Evolutionary conservation across 1,139 yeast genomes (phyloP).

Genomic region (Maudiozyma humilis): DNA sequence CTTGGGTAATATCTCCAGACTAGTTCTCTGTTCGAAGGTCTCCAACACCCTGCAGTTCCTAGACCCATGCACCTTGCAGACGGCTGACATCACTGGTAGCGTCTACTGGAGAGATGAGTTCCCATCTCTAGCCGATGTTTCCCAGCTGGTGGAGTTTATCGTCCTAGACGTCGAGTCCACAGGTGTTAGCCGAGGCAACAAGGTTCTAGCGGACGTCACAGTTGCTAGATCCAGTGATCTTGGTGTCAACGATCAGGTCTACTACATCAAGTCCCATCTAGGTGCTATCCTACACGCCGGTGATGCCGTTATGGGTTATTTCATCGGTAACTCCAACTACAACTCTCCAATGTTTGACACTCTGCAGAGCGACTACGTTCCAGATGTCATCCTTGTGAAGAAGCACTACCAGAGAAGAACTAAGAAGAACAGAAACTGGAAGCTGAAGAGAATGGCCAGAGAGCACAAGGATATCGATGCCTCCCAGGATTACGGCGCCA

Average conservation of each 20-base stretch:
- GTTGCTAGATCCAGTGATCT: constrained; percentile 81
- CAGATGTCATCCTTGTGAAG: constrained; percentile 92
- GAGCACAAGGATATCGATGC: constrained; percentile 88
- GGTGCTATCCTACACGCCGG: constrained; percentile 96
- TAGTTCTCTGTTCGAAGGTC: constrained; percentile 78
- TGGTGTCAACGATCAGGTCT: constrained; percentile 76
- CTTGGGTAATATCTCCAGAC: constrained; percentile 73
- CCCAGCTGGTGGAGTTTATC: constrained; percentile 78
- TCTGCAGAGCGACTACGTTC: constrained; percentile 47
- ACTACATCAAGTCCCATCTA: constrained; percentile 76
- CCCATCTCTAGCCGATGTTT: constrained; percentile 63
- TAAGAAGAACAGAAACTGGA: constrained; percentile 80
- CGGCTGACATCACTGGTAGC: constrained; percentile 67
- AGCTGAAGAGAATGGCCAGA: constrained; percentile 94
- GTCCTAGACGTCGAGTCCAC: constrained; percentile 92
- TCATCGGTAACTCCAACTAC: constrained; percentile 71
- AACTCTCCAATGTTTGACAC: constrained; percentile 79
- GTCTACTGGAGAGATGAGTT: constrained; percentile 87
- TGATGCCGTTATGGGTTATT: constrained; percentile 89
- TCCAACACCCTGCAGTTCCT: constrained; percentile 77
- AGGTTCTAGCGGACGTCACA: constrained; percentile 81
- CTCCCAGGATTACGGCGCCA: constrained; percentile 50
- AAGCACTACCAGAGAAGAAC: constrained; percentile 78
- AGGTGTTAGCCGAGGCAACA: constrained; percentile 72
- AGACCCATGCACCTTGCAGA: constrained; percentile 75